A percentile compares a stretch with the other conserved stretches of the same genome.
These are phyloP conservation scores for Phytophthora pisi DNA, from an alignment of 352 stramenopile genomes.

Conservation along the genomic window DNA sequence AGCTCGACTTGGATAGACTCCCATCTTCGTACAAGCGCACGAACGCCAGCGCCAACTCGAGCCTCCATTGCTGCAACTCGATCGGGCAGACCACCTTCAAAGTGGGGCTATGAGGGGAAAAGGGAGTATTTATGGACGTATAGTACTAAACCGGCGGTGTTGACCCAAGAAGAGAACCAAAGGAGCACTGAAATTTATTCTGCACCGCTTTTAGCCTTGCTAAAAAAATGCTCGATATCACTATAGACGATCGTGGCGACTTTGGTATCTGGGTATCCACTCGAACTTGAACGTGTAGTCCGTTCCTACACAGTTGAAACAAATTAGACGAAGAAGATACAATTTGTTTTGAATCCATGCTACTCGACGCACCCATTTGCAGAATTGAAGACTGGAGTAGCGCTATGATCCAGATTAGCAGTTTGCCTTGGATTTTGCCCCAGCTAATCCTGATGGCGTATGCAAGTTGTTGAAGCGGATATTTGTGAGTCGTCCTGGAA, in stretches of 20 bases:
- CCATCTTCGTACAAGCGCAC: slow-evolving; percentile 15
- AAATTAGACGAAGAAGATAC: neutral
- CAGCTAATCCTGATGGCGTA: slow-evolving; percentile 22
- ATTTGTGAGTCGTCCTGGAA: slow-evolving; percentile 26
- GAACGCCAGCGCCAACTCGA: slow-evolving; percentile 5
- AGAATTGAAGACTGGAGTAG: slow-evolving; percentile 22
- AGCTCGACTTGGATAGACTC: slow-evolving; percentile 28
- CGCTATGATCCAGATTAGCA: slow-evolving; percentile 32
- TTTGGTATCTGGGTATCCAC: neutral
- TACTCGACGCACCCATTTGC: slow-evolving; percentile 19
- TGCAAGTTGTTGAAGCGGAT: slow-evolving; percentile 29
- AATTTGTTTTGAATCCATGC: neutral
- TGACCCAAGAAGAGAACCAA: neutral
- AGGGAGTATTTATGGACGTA: neutral
- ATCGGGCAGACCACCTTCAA: neutral
- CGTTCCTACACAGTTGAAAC: neutral
- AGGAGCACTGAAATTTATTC: neutral
- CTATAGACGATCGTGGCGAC: neutral
- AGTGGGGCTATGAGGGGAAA: neutral
- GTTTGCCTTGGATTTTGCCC: slow-evolving; percentile 22
- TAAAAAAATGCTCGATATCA: no score
- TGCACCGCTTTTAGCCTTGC: neutral
- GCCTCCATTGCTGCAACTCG: neutral
- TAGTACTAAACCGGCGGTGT: neutral
- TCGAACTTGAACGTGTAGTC: slow-evolving; percentile 20